Base-by-base conservation (phyloP, 495 filamentous ascomycete species). In the Margaritispora aquatica region DNA sequence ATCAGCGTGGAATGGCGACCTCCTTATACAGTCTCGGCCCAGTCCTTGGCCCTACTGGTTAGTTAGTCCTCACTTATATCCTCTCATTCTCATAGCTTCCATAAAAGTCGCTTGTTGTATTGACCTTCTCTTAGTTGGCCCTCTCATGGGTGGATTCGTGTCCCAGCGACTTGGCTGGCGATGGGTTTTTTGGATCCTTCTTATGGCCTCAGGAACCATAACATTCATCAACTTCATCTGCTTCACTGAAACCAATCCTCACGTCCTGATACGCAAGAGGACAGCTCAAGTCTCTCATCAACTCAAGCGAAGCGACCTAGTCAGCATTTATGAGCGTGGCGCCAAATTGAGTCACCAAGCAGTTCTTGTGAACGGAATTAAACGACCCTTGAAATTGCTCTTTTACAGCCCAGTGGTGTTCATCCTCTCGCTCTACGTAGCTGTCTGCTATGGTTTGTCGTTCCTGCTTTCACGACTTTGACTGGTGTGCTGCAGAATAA, bases 391-490 rank as follows among this genome's bases (percentile, higher is more conserved):
- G 41, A 54, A 51, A 24, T 79, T 97, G 15, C 79, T 97, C 29
- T 75, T 86, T 55, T 68, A 83, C 54, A 92, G 96, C 72, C 90
- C 88, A 21, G 96, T 96, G 79, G 87, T 89, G 50, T 70, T 90
- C 46, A 80, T 88, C 51, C 80, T 89, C 7, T 91, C 88, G 64
- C 73, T 92, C 10, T 81, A 95, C 64, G 75, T 89, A 15, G 61
- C 66, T 19, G 21, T 69, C n/a, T 69, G 96, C 41, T 80, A 96
- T 22, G 93, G 91, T 34, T 89, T 91, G 11, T 72, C 96, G 0
- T 96, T 96, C 69, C 77, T 96, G 23, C 88, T 96, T 96, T 97
- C 68, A 89, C 88, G 21, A 90, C 90, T 4, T 95, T 94, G 71
- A 83, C 89, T 41, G 76, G 95, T 57, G 86, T 96, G 36, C 96